Percentiles rank a stretch among this genome's conserved stretches.
Conservation (phyloP, 352 stramenopile genomes). For the Aphanomyces euteiches region DNA sequence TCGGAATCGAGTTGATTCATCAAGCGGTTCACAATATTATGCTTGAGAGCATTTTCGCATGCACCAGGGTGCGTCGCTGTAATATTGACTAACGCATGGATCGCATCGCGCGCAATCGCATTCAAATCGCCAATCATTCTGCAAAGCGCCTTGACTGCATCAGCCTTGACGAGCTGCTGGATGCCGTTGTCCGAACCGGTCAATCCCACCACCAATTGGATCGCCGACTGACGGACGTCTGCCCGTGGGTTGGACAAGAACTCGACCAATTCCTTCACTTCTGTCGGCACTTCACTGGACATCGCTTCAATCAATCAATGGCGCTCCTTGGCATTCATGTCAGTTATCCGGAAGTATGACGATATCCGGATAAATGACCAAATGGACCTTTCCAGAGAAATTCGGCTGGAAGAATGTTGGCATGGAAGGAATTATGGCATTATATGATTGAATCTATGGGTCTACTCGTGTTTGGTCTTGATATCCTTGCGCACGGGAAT, state of each 20-base stretch:
- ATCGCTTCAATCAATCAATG: constrained; percentile 19
- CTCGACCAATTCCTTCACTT: constrained; percentile 72
- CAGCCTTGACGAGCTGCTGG: constrained; percentile 70
- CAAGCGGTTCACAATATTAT: constrained; percentile 78
- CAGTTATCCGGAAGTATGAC: neutral
- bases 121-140: constrained; percentile 80
- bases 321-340: constrained; percentile 15
- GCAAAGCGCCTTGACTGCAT: constrained; percentile 74
- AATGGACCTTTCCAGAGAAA: neutral
- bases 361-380: neutral
- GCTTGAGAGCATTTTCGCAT: constrained; percentile 71
- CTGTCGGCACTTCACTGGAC: constrained; percentile 5
- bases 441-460: neutral
- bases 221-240: constrained; percentile 80
- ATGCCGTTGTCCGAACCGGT: constrained; percentile 77
- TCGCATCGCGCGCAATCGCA: constrained; percentile 76
- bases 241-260: constrained; percentile 80
- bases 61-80: constrained; percentile 63
- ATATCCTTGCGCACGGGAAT: constrained; percentile 47
- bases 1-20: constrained; percentile 81
- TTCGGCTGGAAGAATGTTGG: neutral
- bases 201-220: constrained; percentile 74
- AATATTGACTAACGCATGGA: constrained; percentile 85
- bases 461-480: neutral
- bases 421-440: constrained; percentile 2